Evolutionary conservation across 352 stramenopile species (phyloP), one percentile per base, ranked within the genome.

Genomic region (Phytophthora tentaculata): DNA sequence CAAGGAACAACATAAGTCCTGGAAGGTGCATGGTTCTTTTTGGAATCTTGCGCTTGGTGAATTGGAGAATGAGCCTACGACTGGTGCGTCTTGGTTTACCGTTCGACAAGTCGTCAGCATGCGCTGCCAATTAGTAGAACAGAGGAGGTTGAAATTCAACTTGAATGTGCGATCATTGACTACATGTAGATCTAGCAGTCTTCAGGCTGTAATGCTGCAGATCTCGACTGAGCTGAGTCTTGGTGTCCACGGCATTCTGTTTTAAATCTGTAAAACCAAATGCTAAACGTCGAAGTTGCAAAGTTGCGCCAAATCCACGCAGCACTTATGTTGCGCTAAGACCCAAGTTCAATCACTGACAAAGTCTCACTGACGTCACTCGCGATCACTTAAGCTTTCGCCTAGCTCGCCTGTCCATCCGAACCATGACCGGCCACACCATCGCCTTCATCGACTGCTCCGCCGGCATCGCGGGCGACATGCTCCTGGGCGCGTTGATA

Each of bases 401-500:
- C 52, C 17, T 17, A 23, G 28, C n/a, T 44, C 50, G 17, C 28
- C 32, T n/a, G 19, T 45, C 20, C 35, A 10, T 16, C 32, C 24
- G 28, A 45, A 49, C n/a, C 26, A 76, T 76, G 69, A 61, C 41
- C 23, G 41, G 35, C 23, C 56, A 37, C 13, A 73, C 59, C 48
- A 39, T 80, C 47, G 72, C 72, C 51, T 97, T 86, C 73, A 84
- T 98, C 51, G 92, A 98, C 69, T 97, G 90, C 78, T 97, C 92
- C 14, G 90, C 84, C 16, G 92, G 92, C 28, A 85, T 96, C 49
- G 92, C 92, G 20, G 92, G 92, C 26, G 92, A 98, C 75, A 98
- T 98, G 92, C 80, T 98, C 23, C 82, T 98, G 1, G 92, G 85
- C 26, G 86, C 89, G 28, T 71, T 97, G 43, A 88, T 97, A 44